phyloP scores from a whole-genome alignment of 257 asterid genomes.

The Craterostigma plantagineum region DNA sequence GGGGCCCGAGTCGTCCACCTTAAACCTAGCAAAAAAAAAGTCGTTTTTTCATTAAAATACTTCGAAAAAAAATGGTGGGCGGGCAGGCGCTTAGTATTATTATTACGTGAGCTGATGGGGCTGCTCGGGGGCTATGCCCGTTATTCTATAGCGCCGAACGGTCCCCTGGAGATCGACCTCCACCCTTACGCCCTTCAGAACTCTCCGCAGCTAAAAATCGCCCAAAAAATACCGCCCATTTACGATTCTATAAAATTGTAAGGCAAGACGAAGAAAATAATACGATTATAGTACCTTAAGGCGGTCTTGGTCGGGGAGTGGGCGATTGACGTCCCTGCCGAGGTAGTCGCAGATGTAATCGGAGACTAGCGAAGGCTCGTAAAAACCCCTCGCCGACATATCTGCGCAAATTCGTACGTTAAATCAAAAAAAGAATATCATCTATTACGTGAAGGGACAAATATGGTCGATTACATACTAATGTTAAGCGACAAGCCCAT shows the following conservation, averaged over 20 bases:
- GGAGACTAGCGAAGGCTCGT: conserved; percentile 29
- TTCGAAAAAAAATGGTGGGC: not conserved
- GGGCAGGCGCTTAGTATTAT: not conserved
- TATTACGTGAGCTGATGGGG: conserved; percentile 21
- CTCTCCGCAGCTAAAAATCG: conserved; percentile 45
- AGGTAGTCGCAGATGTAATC: conserved; percentile 20
- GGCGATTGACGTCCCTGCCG: conserved; percentile 15
- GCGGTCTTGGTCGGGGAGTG: conserved; percentile 44
- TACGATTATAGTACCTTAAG: conserved; percentile 33
- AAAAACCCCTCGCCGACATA: conserved; percentile 64
- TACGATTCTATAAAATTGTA: not conserved
- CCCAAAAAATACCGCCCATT: not conserved
- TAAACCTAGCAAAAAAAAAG: conserved; percentile 59
- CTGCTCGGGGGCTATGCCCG: conserved; percentile 24
- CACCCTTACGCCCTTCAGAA: conserved; percentile 33
- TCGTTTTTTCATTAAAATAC: no score
- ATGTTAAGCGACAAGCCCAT: conserved; percentile 76
- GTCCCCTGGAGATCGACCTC: conserved; percentile 17
- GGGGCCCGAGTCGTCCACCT: conserved; percentile 22
- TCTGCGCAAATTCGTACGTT: conserved; percentile 25
- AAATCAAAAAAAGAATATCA: no score
- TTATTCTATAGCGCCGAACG: conserved; percentile 25
- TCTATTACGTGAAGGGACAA: no score
- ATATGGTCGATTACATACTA: conserved; percentile 38
- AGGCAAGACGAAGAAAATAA: not conserved